phyloP scores from a whole-genome alignment of 2,329 filamentous ascomycete genomes.

The Ciborinia camelliae region DNA sequence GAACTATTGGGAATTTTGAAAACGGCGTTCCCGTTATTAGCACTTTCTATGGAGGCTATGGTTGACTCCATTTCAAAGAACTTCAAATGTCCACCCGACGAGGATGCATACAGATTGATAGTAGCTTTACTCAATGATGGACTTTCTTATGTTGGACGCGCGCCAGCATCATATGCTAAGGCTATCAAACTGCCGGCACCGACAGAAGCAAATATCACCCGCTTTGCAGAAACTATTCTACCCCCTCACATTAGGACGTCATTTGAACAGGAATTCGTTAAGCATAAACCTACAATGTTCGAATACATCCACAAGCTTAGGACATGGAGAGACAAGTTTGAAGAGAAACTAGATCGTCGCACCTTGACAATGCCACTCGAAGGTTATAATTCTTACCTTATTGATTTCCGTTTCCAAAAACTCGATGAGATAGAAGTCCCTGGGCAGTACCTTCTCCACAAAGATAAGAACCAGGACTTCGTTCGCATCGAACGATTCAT shows the following conservation, averaged over 20 bases:
- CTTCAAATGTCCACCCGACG: slow-evolving; percentile 97
- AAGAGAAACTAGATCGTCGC: slow-evolving; percentile 91
- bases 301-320: slow-evolving; percentile 98
- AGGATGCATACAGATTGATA: slow-evolving; percentile 95
- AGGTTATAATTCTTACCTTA: slow-evolving; percentile 82
- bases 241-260: slow-evolving; percentile 92
- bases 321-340: slow-evolving; percentile 95
- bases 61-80: slow-evolving; percentile 98
- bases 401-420: slow-evolving; percentile 95
- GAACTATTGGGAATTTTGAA: slow-evolving; percentile 95
- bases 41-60: slow-evolving; percentile 99
- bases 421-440: slow-evolving; percentile 98
- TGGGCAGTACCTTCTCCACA: slow-evolving; percentile 93
- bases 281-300: slow-evolving; percentile 93
- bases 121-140: slow-evolving; percentile 97
- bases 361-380: slow-evolving; percentile 54
- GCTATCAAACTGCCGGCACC: slow-evolving; percentile 86
- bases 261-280: slow-evolving; percentile 96
- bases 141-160: slow-evolving; percentile 84
- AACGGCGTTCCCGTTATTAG: slow-evolving; percentile 92
- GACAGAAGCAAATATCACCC: slow-evolving; percentile 93
- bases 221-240: slow-evolving; percentile 94
- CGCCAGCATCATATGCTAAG: slow-evolving; percentile 80
- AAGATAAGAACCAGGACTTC: slow-evolving; percentile 99
- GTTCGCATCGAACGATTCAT: slow-evolving; percentile 96